Percentiles rank a stretch among this genome's conserved stretches.
Evolutionary conservation across 2,329 filamentous ascomycete species (phyloP).

Genomic region (Elsinoe perseae): DNA sequence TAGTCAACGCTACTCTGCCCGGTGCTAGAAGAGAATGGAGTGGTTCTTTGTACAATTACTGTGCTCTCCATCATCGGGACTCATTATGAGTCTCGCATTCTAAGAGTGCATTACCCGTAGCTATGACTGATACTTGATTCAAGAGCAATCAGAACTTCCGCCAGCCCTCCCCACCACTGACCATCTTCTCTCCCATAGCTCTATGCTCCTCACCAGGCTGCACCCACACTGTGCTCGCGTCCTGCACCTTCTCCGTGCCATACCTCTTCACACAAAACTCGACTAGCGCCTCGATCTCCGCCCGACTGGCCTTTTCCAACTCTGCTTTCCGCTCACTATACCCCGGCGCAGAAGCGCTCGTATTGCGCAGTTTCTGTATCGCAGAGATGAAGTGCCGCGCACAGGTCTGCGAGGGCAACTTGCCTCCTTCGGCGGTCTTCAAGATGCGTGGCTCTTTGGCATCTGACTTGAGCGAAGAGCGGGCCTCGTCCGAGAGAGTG

Average conservation of each 20-base stretch:
- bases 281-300: conserved; percentile 37
- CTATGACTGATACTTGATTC: too few relatives aligned
- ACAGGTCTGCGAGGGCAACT: conserved; percentile 19
- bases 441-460: not conserved
- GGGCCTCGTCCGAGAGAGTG: not conserved
- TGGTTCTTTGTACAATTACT: conserved; percentile 9
- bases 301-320: conserved; percentile 30
- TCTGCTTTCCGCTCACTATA: conserved; percentile 25
- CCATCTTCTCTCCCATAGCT: conserved; percentile 37
- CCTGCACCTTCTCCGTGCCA: conserved; percentile 34
- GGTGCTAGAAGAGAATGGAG: not conserved
- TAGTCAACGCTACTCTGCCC: conserved; percentile 14
- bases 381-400: conserved; percentile 29
- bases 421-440: conserved; percentile 4
- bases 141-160: conserved; percentile 43
- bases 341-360: conserved; percentile 6
- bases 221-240: conserved; percentile 41
- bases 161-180: conserved; percentile 38
- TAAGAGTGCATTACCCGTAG: too few relatives aligned
- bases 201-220: conserved; percentile 35
- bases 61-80: not conserved
- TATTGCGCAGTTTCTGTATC: conserved; percentile 33
- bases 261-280: conserved; percentile 41
- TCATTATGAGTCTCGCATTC: not conserved
- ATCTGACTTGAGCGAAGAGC: not conserved